phyloP scores from a whole-genome alignment of 257 asterid species.

The Solanum medicagineum region DNA sequence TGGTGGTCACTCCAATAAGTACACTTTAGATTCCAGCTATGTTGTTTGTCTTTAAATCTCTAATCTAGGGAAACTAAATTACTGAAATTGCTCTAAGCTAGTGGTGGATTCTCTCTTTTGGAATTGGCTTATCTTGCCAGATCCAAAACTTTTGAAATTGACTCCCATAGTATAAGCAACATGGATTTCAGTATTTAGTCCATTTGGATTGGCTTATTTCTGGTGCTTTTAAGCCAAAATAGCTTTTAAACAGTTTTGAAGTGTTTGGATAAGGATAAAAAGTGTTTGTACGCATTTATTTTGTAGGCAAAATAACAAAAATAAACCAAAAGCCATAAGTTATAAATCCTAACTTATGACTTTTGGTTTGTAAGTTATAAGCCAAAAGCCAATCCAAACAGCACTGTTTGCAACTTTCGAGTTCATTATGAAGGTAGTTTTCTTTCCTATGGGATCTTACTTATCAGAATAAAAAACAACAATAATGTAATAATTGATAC shows the following conservation, averaged over 20 bases:
- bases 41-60: not conserved
- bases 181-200: not conserved
- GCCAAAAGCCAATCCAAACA: too few relatives aligned
- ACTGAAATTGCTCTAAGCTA: not conserved
- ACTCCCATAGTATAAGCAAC: not conserved
- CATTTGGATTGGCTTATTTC: too few relatives aligned
- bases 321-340: too few relatives aligned
- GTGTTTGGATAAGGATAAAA: too few relatives aligned
- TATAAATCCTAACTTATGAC: too few relatives aligned
- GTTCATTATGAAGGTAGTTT: not conserved
- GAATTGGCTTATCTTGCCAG: not conserved
- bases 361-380: too few relatives aligned
- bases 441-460: not conserved
- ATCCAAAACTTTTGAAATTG: not conserved
- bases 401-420: not conserved
- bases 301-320: too few relatives aligned
- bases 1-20: not conserved
- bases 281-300: too few relatives aligned
- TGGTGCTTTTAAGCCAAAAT: too few relatives aligned
- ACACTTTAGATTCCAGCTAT: not conserved
- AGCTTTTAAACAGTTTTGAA: too few relatives aligned
- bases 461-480: not conserved
- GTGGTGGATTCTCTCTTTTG: not conserved
- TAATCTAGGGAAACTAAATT: not conserved
- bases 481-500: not conserved